A percentile compares a stretch with the other conserved stretches of the same genome.
Conservation (phyloP, 1,284 basidiomycete species). For the Puccinia coronata region DNA sequence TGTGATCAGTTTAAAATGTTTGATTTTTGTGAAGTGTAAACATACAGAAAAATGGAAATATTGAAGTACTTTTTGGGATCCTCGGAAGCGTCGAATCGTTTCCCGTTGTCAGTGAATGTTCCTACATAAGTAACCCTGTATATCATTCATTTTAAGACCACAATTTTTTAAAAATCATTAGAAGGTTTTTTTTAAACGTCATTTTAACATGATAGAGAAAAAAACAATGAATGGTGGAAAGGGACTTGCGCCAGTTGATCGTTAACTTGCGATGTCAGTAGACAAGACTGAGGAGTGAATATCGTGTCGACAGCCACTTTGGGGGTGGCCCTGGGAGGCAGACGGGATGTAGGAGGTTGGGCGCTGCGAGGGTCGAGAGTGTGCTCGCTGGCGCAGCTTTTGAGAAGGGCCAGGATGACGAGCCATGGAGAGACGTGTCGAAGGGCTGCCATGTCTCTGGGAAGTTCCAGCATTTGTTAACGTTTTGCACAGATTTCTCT, state of each 20-base stretch:
- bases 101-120: slow-evolving; percentile 21
- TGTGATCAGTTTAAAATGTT: too few species aligned
- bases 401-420: too few species aligned
- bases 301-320: not conserved
- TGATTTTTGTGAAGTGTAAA: not conserved
- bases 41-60: not conserved
- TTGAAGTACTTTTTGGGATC: slow-evolving; percentile 23
- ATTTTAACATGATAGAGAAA: not conserved
- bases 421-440: too few species aligned
- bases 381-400: too few species aligned
- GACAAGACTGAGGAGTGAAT: slow-evolving; percentile 31
- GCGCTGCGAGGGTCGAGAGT: too few species aligned
- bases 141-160: too few species aligned
- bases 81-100: slow-evolving; percentile 29
- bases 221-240: not conserved
- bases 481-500: too few species aligned
- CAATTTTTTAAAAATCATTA: too few species aligned
- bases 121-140: slow-evolving; percentile 37
- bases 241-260: slow-evolving; percentile 27
- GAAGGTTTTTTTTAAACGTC: too few species aligned
- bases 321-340: not conserved
- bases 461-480: too few species aligned
- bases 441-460: too few species aligned
- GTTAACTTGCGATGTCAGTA: slow-evolving; percentile 6
- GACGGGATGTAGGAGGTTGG: too few species aligned